Evolutionary conservation across 176 grass and related monocot genomes (phyloP), one percentile per base, ranked within the genome.

Genomic region (Zea luxurians): DNA sequence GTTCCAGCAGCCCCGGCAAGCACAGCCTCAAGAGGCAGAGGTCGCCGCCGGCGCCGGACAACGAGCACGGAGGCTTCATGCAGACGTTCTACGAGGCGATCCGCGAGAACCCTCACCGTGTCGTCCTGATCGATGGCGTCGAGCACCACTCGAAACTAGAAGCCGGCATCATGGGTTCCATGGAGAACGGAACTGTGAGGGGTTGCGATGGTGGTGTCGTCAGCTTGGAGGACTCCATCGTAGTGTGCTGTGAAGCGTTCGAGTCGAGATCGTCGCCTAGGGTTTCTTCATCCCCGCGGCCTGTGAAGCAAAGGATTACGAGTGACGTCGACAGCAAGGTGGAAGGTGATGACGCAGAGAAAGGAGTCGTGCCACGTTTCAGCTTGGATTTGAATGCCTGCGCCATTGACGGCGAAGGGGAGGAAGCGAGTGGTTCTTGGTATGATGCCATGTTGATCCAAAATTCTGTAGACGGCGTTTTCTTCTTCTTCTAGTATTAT

Each of bases 121-220:
- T 97, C 40, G 75, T 97, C 13, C 48, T 93, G 66, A 52, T 97
- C 52, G 54, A 91, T n/a, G 78, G 83, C 18, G 77, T 83, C 4
- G 74, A 83, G 10, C 7, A 53, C 64, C 37, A 71, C 50, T 17
- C 77, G 5, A 57, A 85, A 10, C 55, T 59, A 59, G 67, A 64
- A 2, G 66, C 44, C 2, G 13, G 18, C 9, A 86, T 97, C 45
- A 87, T 41, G 74, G 57, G 52, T 0, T 83, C 81, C 36, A 75
- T 93, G 1, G 37, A 49, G 2, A 49, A 46, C 1, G 90, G 93
- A 17, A 49, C 37, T 0, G 46, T 89, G 10, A 61, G 65, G 62
- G 73, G 73, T 8, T 18, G 12, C 67, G 50, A 63, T 4, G 88
- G 78, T 35, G 90, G 78, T 11, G 78, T 73, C 78, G 71, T 85